Evolutionary conservation across 768 basidiomycete species (phyloP), one percentile per base, ranked within the genome.

Genomic region (Phaeotremella fagi): DNA sequence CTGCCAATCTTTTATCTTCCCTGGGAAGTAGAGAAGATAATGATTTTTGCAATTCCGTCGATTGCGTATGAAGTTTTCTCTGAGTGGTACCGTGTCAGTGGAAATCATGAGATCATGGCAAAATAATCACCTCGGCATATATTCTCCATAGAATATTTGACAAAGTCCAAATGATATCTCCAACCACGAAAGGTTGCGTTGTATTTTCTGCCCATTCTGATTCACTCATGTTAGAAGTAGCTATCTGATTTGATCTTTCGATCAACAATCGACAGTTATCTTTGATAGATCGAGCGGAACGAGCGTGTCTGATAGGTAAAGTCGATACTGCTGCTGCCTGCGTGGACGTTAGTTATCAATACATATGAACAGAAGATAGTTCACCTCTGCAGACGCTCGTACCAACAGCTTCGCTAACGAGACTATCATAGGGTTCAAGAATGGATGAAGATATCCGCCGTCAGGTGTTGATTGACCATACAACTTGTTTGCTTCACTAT

Each of bases 21-120:
- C 45, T 27, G 2, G 68, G 68, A 3, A 44, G 37, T n/a, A 70
- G 50, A 4, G 54, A 54, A 26, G 47, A 36, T 16, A 70, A 29
- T 11, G 64, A 52, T 28, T 53, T 50, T 0, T 42, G 44, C 2
- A 70, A 49, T 23, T 62, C 64, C n/a, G 59, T 41, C 0, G 68
- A 53, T 52, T 70, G 68, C 18, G 62, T 60, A 33, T 70, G 68
- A 3, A 70, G 61, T 54, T 63, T 64, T 3, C 68, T 47, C 64
- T 70, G n/a, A n/a, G n/a, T n/a, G n/a, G n/a, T n/a, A n/a, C n/a
- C n/a, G n/a, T n/a, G n/a, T n/a, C n/a, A n/a, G n/a, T n/a, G n/a
- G n/a, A n/a, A n/a, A n/a, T n/a, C n/a, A n/a, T n/a, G n/a, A n/a
- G n/a, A n/a, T n/a, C n/a, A n/a, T n/a, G n/a, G n/a, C n/a, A n/a